phyloP scores from a whole-genome alignment of 2,329 filamentous ascomycete genomes.

The Clonostachys byssicola region DNA sequence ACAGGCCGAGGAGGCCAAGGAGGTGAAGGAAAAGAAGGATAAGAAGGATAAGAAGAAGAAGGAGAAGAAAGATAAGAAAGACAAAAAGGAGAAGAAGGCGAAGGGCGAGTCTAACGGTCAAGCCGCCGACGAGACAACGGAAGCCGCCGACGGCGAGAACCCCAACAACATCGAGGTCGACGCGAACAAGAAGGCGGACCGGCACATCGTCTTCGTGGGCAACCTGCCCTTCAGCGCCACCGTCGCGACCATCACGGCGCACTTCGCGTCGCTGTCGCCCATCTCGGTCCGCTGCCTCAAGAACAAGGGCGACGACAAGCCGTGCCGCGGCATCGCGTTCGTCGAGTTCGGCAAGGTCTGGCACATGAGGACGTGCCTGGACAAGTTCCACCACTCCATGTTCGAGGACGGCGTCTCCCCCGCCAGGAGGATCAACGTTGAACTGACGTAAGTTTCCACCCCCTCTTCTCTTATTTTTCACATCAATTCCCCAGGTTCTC shows the following conservation, averaged over 20 bases:
- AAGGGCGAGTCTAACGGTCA: slow-evolving; percentile 23
- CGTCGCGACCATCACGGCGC: slow-evolving; percentile 59
- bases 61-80: slow-evolving; percentile 10
- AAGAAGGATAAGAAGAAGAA: slow-evolving; percentile 10
- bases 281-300: slow-evolving; percentile 61
- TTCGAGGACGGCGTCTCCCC: slow-evolving; percentile 56
- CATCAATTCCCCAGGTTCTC: neutral
- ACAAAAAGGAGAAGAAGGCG: slow-evolving; percentile 21
- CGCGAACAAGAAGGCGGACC: slow-evolving; percentile 14
- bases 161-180: slow-evolving; percentile 6
- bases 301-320: slow-evolving; percentile 53
- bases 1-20: slow-evolving; percentile 18
- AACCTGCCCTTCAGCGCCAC: slow-evolving; percentile 88
- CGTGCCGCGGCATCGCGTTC: slow-evolving; percentile 77
- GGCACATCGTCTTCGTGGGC: slow-evolving; percentile 41
- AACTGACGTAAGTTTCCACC: slow-evolving; percentile 66
- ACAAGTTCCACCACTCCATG: slow-evolving; percentile 81
- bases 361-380: slow-evolving; percentile 88
- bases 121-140: slow-evolving; percentile 3
- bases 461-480: neutral
- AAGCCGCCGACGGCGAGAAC: slow-evolving; percentile 8
- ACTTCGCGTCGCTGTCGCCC: slow-evolving; percentile 68
- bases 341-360: slow-evolving; percentile 85
- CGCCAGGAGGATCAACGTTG: slow-evolving; percentile 82
- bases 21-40: slow-evolving; percentile 15